These are phyloP conservation scores for Akanthomyces lecanii DNA, from an alignment of 2,329 filamentous ascomycete species.

Conservation along the genomic window DNA sequence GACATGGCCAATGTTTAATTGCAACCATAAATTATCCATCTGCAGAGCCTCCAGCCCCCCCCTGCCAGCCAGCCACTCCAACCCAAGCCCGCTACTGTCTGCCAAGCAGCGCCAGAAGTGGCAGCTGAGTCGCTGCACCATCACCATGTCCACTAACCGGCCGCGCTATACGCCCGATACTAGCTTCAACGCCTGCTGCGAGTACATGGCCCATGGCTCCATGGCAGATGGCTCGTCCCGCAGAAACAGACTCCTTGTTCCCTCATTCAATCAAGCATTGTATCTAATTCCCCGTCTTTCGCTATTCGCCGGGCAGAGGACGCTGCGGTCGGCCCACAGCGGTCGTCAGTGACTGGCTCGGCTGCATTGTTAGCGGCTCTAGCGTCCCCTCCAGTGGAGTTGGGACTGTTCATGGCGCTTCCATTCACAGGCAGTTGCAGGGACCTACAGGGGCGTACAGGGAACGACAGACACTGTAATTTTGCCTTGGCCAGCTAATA, in stretches of 20 bases:
- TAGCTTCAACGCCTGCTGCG: background rate
- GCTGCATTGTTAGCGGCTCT: background rate
- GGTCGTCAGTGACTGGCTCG: slow-evolving; percentile 3
- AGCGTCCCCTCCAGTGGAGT: background rate
- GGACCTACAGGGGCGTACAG: background rate
- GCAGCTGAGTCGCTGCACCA: background rate
- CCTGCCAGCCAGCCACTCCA: background rate
- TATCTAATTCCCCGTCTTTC: background rate
- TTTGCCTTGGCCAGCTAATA: background rate
- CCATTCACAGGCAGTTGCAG: too few relatives aligned
- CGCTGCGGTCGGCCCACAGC: background rate
- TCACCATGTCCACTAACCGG: background rate
- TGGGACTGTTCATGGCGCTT: too few relatives aligned
- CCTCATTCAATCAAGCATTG: background rate
- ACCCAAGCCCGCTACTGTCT: background rate
- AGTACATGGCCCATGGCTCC: background rate
- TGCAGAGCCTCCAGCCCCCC: background rate
- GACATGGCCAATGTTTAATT: slow-evolving; percentile 4
- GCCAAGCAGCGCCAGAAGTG: slow-evolving; percentile 2
- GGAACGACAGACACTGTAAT: background rate
- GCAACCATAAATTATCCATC: background rate
- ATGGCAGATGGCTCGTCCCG: background rate
- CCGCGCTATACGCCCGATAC: background rate
- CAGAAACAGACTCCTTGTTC: background rate
- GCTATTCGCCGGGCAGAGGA: background rate